These are phyloP conservation scores for Lachnellula cervina DNA, from an alignment of 2,329 filamentous ascomycete species.

Conservation along the genomic window DNA sequence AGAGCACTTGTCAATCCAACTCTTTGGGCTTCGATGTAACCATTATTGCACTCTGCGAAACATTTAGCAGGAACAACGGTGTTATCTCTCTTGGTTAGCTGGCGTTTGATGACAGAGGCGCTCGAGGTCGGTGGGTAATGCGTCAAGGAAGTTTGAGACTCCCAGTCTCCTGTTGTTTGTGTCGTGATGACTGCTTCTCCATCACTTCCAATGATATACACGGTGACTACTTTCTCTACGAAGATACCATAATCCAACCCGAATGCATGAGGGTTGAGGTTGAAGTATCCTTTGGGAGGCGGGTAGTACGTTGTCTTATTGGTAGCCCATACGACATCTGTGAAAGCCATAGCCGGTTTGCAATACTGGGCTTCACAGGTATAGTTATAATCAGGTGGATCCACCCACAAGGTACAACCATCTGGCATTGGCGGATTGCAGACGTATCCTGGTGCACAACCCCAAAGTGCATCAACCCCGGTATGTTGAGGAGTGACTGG, in stretches of 20 bases:
- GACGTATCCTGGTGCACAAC: conserved; percentile 39
- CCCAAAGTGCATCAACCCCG: conserved; percentile 34
- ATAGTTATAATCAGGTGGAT: conserved; percentile 36
- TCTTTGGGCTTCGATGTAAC: conserved; percentile 40
- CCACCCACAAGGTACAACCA: conserved; percentile 37
- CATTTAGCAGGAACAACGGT: conserved; percentile 44
- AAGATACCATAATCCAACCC: conserved; percentile 62
- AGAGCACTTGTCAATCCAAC: conserved; percentile 45
- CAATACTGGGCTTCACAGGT: conserved; percentile 38
- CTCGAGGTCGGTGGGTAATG: conserved; percentile 30
- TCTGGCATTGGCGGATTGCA: conserved; percentile 36
- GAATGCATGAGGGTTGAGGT: conserved; percentile 58
- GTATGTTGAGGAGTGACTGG: conserved; percentile 23
- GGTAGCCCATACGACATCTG: conserved; percentile 36
- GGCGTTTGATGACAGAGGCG: conserved; percentile 1
- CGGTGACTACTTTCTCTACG: conserved; percentile 37
- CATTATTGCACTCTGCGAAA: conserved; percentile 48
- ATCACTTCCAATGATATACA: conserved; percentile 25
- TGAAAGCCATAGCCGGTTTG: conserved; percentile 31
- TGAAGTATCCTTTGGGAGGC: conserved; percentile 54
- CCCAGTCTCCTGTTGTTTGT: conserved; percentile 52
- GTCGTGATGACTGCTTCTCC: conserved; percentile 32
- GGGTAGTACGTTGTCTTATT: conserved; percentile 48
- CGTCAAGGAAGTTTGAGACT: conserved; percentile 45
- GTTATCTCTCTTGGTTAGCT: conserved; percentile 30